Evolutionary conservation across 1,284 basidiomycete genomes (phyloP).

Genomic region (Marasmius tenuissimus): DNA sequence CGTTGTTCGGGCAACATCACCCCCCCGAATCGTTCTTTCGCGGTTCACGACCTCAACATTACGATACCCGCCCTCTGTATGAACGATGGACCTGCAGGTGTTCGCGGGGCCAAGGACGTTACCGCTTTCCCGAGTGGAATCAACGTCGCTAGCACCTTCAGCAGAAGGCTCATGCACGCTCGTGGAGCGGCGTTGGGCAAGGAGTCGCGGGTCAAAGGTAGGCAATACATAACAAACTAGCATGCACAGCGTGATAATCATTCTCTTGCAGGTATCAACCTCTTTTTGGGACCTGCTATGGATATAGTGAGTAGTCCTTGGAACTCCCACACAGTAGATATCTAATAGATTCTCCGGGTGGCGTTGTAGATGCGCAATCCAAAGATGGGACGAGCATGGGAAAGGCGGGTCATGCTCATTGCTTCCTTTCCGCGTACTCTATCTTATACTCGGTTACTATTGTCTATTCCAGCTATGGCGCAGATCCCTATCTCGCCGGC

Average conservation of each 20-base stretch:
- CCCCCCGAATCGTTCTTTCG: conserved; percentile 35
- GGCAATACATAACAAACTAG: neutral
- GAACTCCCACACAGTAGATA: neutral
- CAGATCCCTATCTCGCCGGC: conserved; percentile 66
- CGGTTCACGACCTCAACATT: conserved; percentile 21
- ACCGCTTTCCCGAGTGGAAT: conserved; percentile 57
- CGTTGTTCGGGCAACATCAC: conserved; percentile 63
- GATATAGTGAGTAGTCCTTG: conserved; percentile 28
- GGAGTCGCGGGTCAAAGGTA: conserved; percentile 76
- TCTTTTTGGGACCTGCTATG: conserved; percentile 13
- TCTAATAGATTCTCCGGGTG: neutral
- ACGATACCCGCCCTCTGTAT: conserved; percentile 45
- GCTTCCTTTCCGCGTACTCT: neutral
- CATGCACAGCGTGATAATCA: neutral
- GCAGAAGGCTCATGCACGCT: conserved; percentile 51
- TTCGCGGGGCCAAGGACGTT: conserved; percentile 50
- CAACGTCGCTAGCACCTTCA: conserved; percentile 54
- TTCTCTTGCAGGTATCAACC: conserved; percentile 17
- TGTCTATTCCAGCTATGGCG: conserved; percentile 45
- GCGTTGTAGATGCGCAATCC: conserved; percentile 18
- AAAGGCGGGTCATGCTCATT: conserved; percentile 8
- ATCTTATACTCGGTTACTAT: neutral
- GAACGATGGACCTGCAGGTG: conserved; percentile 58
- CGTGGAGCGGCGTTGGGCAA: conserved; percentile 72
- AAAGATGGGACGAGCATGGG: conserved; percentile 60